Base-by-base conservation (phyloP, 2,329 filamentous ascomycete species). In the Aureobasidium sp. region DNA sequence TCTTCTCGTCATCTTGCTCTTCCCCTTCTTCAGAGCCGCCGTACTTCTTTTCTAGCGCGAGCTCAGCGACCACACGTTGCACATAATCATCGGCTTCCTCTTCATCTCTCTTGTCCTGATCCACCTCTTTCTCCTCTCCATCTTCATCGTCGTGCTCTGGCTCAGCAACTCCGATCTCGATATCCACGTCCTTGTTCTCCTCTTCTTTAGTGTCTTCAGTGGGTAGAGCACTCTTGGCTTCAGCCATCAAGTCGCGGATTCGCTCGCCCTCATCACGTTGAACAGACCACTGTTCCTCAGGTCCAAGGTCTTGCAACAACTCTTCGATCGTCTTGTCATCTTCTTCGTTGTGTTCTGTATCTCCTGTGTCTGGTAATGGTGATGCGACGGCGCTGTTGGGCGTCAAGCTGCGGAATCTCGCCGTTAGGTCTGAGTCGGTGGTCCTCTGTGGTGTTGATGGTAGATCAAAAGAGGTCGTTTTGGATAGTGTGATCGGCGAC, bases 321-420 rank as follows among this genome's bases (percentile, higher is more conserved):
- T 79, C 76, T 36, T 81, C 78, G n/a, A 81, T 66, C 29, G 71
- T 77, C 66, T 74, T 74, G 62, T 79, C 79, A 60, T 79, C 76
- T 55, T 74, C 75, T 24, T 68, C 69, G 63, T 75, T 64, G 34
- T 69, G 70, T 64, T 66, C 68, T 67, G 69, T 70, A 37, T 71
- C 64, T 68, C 68, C 29, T 67, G 66, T 37, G 67, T 69, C 67
- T 48, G 41, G 48, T 2, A 67, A 56, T 39, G 64, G 15, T 62
- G 27, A 62, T 65, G 17, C 53, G 32, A 20, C 61, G 50, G 24
- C 36, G 34, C 27, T 63, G 48, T 24, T 63, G 15, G 47, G 65
- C 47, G 34, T 65, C 65, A 55, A 63, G 62, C 7, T 72, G 57
- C 71, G 72, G 26, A 75, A 69, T 10, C 73, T 67, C 20, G 69